Evolutionary conservation across 139 green algal species (phyloP), one percentile per base, ranked within the genome.

Genomic region (Coelastrella sp.): DNA sequence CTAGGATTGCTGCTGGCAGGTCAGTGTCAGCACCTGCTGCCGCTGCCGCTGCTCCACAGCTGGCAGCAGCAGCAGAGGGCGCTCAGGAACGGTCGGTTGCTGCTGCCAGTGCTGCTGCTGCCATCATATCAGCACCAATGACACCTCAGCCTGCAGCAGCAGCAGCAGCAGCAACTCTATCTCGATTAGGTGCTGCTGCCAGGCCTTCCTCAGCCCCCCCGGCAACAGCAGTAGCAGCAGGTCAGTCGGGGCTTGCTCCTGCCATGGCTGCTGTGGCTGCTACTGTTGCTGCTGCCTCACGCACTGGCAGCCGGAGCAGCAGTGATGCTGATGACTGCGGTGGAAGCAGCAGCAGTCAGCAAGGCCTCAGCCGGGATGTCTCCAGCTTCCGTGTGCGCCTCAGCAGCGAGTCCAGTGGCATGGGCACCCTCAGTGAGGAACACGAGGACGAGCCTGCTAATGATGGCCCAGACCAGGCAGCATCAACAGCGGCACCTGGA

Each of bases 321-420:
- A 76, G 17, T 24, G 68, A 76, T 76, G 68, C 68, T 72, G 79
- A 61, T 70, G 57, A 49, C 57, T 4, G 57, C 79, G 57, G 57
- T 19, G 35, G 57, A 24, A 72, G 58, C 79, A 57, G 79, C 79
- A 72, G 79, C 78, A 70, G 63, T 12, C 11, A 76, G 17, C 8
- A 24, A 70, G 63, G 63, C 12, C 63, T 17, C 15, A 17, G 63
- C 63, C 59, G 78, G 12, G 27, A 57, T 3, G 35, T 83, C 14
- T 61, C 59, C 57, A 86, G 81, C 59, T 86, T 75, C 81, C 57
- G 59, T 14, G 81, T 86, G 22, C 20, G 81, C 9, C 11, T 86
- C n/a, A 86, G 81, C 60, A 75, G n/a, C 24, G 81, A 86, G 81
- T 75, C 61, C 19, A 76, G 68, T 76, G 68, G 68, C 17, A 24